A percentile compares a stretch with the other conserved stretches of the same genome.
Conservation (phyloP, 108 stramenopile genomes). For the Fistulifera solaris region DNA sequence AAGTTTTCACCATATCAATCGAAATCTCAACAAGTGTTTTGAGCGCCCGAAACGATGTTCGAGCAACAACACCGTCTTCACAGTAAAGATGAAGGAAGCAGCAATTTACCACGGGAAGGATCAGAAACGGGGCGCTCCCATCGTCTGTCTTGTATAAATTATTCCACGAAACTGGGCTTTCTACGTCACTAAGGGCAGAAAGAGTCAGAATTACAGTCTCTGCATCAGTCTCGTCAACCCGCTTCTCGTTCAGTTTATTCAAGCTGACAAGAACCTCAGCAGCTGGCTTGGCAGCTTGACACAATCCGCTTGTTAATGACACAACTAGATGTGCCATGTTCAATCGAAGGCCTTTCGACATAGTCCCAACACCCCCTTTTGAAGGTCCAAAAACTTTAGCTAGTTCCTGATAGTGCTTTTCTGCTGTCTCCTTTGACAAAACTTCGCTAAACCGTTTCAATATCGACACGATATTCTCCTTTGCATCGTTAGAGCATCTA, state of each 20-base stretch:
- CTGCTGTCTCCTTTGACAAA: constrained; percentile 27
- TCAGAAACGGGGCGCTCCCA: constrained; percentile 20
- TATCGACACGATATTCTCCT: constrained; percentile 61
- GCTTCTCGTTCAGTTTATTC: constrained; percentile 40
- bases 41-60: constrained; percentile 56
- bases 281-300: constrained; percentile 13
- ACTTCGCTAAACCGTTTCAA: constrained; percentile 37
- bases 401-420: constrained; percentile 26
- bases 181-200: constrained; percentile 32
- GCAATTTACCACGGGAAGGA: constrained; percentile 50
- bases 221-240: constrained; percentile 75
- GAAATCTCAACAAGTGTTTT: constrained; percentile 42
- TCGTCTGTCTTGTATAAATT: constrained; percentile 17
- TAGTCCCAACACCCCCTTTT: constrained; percentile 45
- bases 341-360: constrained; percentile 30
- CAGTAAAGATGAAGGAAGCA: constrained; percentile 68
- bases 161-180: constrained; percentile 28
- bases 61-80: constrained; percentile 64
- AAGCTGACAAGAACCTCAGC: constrained; percentile 32
- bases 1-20: constrained; percentile 2
- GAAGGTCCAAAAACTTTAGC: constrained; percentile 55
- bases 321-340: constrained; percentile 16
- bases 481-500: constrained; percentile 31
- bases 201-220: constrained; percentile 63
- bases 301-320: constrained; percentile 1